Percentiles rank a stretch among this genome's conserved stretches.
Evolutionary conservation across 164 flowering plant genomes (phyloP).

Genomic region (Piper betle): DNA sequence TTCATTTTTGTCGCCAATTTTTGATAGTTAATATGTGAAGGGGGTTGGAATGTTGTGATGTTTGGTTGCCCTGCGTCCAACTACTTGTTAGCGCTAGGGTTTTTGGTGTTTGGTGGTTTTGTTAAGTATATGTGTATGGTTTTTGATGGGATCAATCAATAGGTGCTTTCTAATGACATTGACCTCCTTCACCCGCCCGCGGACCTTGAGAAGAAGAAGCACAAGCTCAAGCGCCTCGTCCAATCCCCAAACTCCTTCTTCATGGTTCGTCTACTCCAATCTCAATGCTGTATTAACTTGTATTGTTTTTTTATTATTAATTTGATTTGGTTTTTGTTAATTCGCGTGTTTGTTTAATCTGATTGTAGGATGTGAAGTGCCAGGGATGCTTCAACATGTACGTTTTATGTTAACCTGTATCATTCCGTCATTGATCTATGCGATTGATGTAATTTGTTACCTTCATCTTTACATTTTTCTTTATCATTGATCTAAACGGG

Average conservation of each 20-base stretch:
- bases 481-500: not conserved
- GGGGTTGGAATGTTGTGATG: too few relatives aligned
- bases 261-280: slow-evolving; percentile 18
- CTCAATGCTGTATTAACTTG: too few relatives aligned
- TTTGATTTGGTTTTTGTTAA: not conserved
- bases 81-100: too few relatives aligned
- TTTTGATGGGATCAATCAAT: too few relatives aligned
- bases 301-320: not conserved
- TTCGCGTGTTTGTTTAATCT: not conserved
- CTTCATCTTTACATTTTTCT: too few relatives aligned
- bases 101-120: too few relatives aligned
- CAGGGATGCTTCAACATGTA: slow-evolving; percentile 52
- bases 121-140: too few relatives aligned
- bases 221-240: slow-evolving; percentile 48
- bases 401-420: slow-evolving; percentile 5
- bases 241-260: slow-evolving; percentile 47
- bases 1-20: too few relatives aligned
- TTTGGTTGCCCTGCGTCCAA: too few relatives aligned
- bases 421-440: not conserved
- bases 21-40: too few relatives aligned
- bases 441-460: not conserved
- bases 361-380: slow-evolving; percentile 40
- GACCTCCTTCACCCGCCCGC: slow-evolving; percentile 49
- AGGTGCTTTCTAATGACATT: slow-evolving; percentile 44
- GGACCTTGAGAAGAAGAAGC: slow-evolving; percentile 46